Base-by-base conservation (phyloP, 768 basidiomycete genomes). In the Russula compacta region DNA sequence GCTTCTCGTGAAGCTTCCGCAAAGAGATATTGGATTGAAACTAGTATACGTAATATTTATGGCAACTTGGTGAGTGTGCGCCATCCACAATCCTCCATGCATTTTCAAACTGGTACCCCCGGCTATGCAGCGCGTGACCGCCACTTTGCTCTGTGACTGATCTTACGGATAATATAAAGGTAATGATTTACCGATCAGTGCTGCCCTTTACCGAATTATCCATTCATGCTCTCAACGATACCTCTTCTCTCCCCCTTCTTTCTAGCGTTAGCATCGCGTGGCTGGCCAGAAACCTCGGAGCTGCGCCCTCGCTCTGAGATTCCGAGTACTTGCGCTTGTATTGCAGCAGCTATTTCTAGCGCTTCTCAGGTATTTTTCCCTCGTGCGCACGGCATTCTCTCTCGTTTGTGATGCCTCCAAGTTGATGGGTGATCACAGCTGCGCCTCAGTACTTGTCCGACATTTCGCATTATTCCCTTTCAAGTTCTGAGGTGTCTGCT, bases 381-480 rank as follows among this genome's bases (percentile, higher is more conserved):
- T 33, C 14, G 58, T 59, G 14, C 2, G 50, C 36, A 7, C 29
- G 1, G 0, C 42, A 39, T 43, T 14, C 35, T 40, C 35, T 40
- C 14, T 15, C 6, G 4, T 24, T 29, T 24, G 6, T 8, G 14
- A 15, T 33, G 0, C 14, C 17, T n/a, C 32, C 14, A 10, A 47
- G 8, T 17, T 53, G 35, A 47, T 11, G 9, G 2, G n/a, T 17
- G 43, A 39, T 29, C 33, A 56, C 24, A 67, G 66, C 15, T 17
- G n/a, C 60, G 14, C 1, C 51, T n/a, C 15, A 53, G 10, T 67
- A 65, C n/a, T 6, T 12, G 0, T 32, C 35, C 7, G 64, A 67
- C 35, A 63, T 36, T 11, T 17, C 21, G 4, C 66, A 67, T 24
- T 43, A 46, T 35, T 14, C 43, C 15, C 5, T 7, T 6, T 60